These are phyloP conservation scores for Komagataella pastoris DNA, from an alignment of 805 yeast genomes.

Conservation along the genomic window DNA sequence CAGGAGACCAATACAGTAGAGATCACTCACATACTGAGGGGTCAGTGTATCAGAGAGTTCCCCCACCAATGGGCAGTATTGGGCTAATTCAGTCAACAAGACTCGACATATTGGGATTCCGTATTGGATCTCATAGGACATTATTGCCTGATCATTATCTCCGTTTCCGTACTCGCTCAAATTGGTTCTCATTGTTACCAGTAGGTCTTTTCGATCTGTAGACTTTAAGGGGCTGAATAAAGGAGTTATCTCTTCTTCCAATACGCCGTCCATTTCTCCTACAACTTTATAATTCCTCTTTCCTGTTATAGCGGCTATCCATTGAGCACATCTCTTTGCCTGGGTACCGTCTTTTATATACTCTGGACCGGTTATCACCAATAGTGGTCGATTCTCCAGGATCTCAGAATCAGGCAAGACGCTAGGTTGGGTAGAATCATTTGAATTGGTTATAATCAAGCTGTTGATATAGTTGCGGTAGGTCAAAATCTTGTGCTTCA, in stretches of 20 bases:
- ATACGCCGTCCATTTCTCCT: conserved; percentile 2
- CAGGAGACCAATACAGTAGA: conserved; percentile 29
- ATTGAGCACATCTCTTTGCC: conserved; percentile 25
- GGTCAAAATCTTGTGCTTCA: conserved; percentile 16
- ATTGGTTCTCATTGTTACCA: conserved; percentile 24
- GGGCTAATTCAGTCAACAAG: conserved; percentile 24
- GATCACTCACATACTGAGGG: conserved; percentile 36
- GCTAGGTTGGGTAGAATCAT: not conserved
- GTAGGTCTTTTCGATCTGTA: conserved; percentile 3
- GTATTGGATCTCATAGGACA: conserved; percentile 20
- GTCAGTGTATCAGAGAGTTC: conserved; percentile 33
- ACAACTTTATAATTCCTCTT: conserved; percentile 3
- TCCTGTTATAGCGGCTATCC: conserved; percentile 19
- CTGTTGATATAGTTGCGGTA: conserved; percentile 16
- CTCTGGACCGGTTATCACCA: conserved; percentile 28
- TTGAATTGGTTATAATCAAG: conserved; percentile 3
- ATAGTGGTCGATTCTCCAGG: conserved; percentile 1
- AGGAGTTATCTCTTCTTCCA: conserved; percentile 4
- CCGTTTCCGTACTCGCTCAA: conserved; percentile 15
- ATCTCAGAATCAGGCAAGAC: not conserved
- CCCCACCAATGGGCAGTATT: conserved; percentile 29
- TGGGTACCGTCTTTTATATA: conserved; percentile 18
- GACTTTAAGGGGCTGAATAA: not conserved
- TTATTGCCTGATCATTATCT: conserved; percentile 6
- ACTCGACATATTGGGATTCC: conserved; percentile 29